Conservation (phyloP, 805 yeast genomes). For the Blastobotrys attinorum region DNA sequence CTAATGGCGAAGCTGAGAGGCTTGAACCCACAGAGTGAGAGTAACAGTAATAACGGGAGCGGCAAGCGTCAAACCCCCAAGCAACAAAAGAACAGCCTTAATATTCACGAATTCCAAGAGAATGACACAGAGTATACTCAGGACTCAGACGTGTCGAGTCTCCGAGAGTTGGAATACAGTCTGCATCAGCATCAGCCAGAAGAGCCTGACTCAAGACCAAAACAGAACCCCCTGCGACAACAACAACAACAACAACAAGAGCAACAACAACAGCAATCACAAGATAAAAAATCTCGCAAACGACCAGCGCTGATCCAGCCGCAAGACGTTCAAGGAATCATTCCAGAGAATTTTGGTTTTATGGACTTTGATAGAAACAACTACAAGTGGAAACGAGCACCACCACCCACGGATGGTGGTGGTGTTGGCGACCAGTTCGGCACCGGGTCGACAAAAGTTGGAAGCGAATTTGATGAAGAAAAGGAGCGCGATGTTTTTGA, state of each 20-base stretch:
- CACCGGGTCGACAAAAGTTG: conserved; percentile 17
- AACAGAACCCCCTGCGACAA: conserved; percentile 6
- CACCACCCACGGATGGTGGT: conserved; percentile 1
- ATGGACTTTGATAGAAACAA: conserved; percentile 19
- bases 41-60: conserved; percentile 8
- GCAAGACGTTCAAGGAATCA: conserved; percentile 14
- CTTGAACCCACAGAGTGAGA: conserved; percentile 5
- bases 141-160: conserved; percentile 3
- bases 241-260: neutral
- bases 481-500: conserved; percentile 20
- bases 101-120: too few species aligned
- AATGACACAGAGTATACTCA: conserved; percentile 3
- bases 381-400: conserved; percentile 16
- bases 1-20: conserved; percentile 19
- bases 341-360: conserved; percentile 18
- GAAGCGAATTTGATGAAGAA: neutral
- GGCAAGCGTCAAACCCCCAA: too few species aligned
- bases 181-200: conserved; percentile 5
- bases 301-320: conserved; percentile 7
- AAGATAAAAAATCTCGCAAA: neutral
- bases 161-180: conserved; percentile 4
- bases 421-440: conserved; percentile 6
- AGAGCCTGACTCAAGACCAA: neutral
- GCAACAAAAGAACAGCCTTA: too few species aligned
- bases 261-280: neutral